Evolutionary conservation across 352 stramenopile species (phyloP), one percentile per base, ranked within the genome.

Genomic region (Phytophthora quininea): DNA sequence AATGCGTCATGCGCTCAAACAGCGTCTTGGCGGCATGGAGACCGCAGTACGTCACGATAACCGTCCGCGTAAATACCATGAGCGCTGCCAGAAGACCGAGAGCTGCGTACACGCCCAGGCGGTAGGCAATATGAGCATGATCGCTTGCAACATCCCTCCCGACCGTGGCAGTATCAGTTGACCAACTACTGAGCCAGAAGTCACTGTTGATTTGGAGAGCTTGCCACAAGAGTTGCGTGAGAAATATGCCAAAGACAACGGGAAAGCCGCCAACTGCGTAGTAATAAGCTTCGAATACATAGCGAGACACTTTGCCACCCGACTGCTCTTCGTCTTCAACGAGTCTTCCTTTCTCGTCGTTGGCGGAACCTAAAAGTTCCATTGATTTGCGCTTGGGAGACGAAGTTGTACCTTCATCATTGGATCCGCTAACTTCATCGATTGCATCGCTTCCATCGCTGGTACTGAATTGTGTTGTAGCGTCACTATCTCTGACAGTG

Each of bases 131-230:
- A 10, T 64, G 31, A 1, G 32, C n/a, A 14, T 66, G 57, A 5
- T 45, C 11, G 24, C n/a, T 64, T 19, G 42, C 24, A 14, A 24
- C 24, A 15, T 91, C 91, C 57, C 75, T 69, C 32, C 56, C 27
- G 4, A 63, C n/a, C 5, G 40, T 62, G 30, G 35, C 31, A 54
- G 35, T 59, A n/a, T 74, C 55, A 35, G 71, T 67, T 0, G 89
- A 87, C 91, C 94, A 98, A 55, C 89, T 85, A 11, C 89, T 97
- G 1, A 98, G 65, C 89, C 91, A 98, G 67, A 95, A 93, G 62
- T 94, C 92, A 19, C 80, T 91, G 5, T 64, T 38, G 1, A 97
- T 84, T 56, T 84, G 80, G 6, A 96, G 70, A 14, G 37, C 62
- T 61, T 98, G 89, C 59, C 88, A 95, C 6, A 79, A 5, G 57